These are phyloP conservation scores for Schizochytrium sp. DNA, from an alignment of 108 stramenopile genomes.

Conservation along the genomic window DNA sequence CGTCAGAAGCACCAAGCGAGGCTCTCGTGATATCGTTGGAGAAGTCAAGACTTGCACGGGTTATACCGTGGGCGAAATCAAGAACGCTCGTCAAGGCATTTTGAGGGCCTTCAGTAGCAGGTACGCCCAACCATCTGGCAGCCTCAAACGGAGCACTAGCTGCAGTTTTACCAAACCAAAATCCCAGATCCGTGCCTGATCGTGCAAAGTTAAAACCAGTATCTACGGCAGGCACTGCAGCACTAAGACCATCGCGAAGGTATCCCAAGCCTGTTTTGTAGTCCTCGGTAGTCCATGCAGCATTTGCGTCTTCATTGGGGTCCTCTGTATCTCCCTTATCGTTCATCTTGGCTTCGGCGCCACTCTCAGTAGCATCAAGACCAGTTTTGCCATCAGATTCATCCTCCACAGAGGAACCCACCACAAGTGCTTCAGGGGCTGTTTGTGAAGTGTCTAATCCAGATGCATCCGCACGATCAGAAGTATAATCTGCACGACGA, in stretches of 20 bases:
- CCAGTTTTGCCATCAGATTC: no score
- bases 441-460: no score
- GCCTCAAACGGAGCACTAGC: conserved; percentile 30
- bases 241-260: conserved; percentile 18
- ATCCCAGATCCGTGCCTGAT: background rate
- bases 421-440: no score
- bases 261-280: background rate
- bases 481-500: no score
- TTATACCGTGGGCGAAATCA: conserved; percentile 23
- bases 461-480: no score
- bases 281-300: no score
- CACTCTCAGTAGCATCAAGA: no score
- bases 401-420: no score
- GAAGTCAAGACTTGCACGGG: background rate
- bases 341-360: no score
- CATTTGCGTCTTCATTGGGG: no score
- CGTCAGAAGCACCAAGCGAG: conserved; percentile 10
- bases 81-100: background rate
- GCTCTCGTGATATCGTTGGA: background rate
- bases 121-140: background rate
- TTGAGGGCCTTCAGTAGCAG: conserved; percentile 5
- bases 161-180: conserved; percentile 21
- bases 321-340: no score
- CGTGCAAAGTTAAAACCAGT: conserved; percentile 21
- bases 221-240: conserved; percentile 26